phyloP scores from a whole-genome alignment of 164 flowering plant genomes.

The Dillenia turbinata region DNA sequence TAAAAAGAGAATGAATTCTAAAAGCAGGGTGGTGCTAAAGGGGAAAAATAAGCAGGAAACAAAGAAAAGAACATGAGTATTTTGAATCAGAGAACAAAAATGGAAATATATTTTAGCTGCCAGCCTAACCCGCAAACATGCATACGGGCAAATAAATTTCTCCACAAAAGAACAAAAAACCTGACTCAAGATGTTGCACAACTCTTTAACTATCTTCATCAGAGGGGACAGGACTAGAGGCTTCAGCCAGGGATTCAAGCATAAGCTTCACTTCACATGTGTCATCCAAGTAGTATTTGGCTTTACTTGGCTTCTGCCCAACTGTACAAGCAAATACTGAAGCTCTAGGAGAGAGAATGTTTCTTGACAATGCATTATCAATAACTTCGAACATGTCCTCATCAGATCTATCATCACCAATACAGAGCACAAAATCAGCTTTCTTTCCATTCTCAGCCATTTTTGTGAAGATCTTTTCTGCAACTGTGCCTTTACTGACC shows the following conservation, averaged over 20 bases:
- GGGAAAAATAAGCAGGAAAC: too few relatives aligned
- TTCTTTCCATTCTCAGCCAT: conserved; percentile 29
- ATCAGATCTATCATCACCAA: conserved; percentile 60
- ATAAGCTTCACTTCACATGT: conserved; percentile 38
- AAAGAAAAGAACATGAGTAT: too few relatives aligned
- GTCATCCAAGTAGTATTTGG: conserved; percentile 50
- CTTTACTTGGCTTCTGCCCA: conserved; percentile 58
- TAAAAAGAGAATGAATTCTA: too few relatives aligned
- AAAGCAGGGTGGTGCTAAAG: too few relatives aligned
- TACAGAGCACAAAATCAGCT: conserved; percentile 46
- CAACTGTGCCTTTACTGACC: conserved; percentile 44
- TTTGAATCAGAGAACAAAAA: too few relatives aligned
- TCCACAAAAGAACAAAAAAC: background rate
- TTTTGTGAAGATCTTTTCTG: conserved; percentile 39
- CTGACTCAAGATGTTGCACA: conserved; percentile 5
- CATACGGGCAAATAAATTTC: too few relatives aligned
- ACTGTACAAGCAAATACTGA: conserved; percentile 57
- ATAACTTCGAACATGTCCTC: conserved; percentile 60
- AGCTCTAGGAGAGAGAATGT: conserved; percentile 23
- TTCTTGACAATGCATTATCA: conserved; percentile 19
- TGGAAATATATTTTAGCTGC: too few relatives aligned
- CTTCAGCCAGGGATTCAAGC: conserved; percentile 48
- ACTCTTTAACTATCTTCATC: conserved; percentile 12
- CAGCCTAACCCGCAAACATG: too few relatives aligned
- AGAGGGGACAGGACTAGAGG: conserved; percentile 24